phyloP scores from a whole-genome alignment of 495 filamentous ascomycete species.

The Penicillium pulvis region DNA sequence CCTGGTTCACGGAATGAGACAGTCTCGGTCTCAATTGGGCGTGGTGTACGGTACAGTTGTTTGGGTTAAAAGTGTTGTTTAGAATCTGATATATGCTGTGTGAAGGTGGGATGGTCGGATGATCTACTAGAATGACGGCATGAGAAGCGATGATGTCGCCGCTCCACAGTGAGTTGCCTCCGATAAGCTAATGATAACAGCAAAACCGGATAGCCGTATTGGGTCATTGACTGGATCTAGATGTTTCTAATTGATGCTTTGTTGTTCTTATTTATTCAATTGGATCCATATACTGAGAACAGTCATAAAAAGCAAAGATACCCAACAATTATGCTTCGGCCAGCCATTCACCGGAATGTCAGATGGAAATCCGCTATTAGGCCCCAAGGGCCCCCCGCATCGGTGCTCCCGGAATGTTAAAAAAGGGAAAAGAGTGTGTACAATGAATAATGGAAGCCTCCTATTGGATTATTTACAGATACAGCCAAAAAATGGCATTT shows the following conservation, averaged over 20 bases:
- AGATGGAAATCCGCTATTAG: neutral
- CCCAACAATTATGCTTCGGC: neutral
- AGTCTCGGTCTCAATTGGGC: slow-evolving; percentile 10
- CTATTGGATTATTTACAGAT: slow-evolving; percentile 6
- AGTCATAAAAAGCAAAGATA: slow-evolving; percentile 1
- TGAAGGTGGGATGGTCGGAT: slow-evolving; percentile 20
- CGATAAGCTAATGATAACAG: slow-evolving; percentile 23
- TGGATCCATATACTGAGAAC: neutral
- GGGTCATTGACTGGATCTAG: neutral
- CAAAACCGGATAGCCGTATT: slow-evolving; percentile 3
- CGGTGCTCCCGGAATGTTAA: slow-evolving; percentile 1
- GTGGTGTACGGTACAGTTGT: neutral
- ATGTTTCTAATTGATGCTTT: neutral
- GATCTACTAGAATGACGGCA: slow-evolving; percentile 24
- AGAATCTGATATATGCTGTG: slow-evolving; percentile 7
- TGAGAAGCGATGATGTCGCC: slow-evolving; percentile 35
- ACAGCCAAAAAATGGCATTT: slow-evolving; percentile 7
- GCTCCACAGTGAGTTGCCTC: slow-evolving; percentile 32
- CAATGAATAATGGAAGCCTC: slow-evolving; percentile 1
- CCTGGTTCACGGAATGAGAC: slow-evolving; percentile 7
- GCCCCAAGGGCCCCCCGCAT: slow-evolving; percentile 2
- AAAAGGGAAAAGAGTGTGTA: slow-evolving; percentile 4
- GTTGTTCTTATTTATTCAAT: slow-evolving; percentile 3
- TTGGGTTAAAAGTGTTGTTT: slow-evolving; percentile 5
- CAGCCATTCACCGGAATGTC: slow-evolving; percentile 22